Base-by-base conservation (phyloP, 129 eudicot genomes). In the Artemisia tridentata region DNA sequence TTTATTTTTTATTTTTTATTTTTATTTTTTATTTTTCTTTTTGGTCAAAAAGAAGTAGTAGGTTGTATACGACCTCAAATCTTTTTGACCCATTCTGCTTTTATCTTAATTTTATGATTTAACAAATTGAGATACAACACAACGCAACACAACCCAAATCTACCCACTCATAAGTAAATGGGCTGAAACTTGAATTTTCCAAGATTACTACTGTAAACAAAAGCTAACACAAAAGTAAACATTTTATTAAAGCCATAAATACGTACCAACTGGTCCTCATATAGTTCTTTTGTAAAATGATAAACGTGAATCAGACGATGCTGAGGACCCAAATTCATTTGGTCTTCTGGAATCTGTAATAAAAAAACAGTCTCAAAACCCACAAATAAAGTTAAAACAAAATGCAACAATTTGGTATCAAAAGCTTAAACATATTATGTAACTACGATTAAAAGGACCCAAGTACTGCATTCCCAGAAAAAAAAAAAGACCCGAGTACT, bases 331-430 rank as follows among this genome's bases (percentile, higher is more conserved):
- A 88, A 75, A 54, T 79, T 81, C 61, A 81, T 85, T 79, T 88
- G 88, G 75, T 88, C 96, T 66, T 88, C 91, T 6, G 96, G 91
- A 79, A 85, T 76, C 96, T 88, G 86, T 54, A 38, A 68, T 18
- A 55, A 2, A 3, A 68, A n/a, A n/a, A n/a, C n/a, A n/a, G n/a
- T n/a, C n/a, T n/a, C n/a, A n/a, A n/a, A 53, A 69, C 8, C 60
- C 49, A 0, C 4, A 48, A 51, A 0, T 25, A 48, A 52, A 67
- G 41, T 16, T 10, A 18, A 16, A 7, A 55, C 0, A 18, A 17
- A 63, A 38, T 38, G 45, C 45, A 38, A 38, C 45, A 38, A 38
- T 38, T 7, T 38, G 45, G 41, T 34, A 34, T 34, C 8, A 34
- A 34, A 34, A 34, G 41, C 41, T 34, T 34, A 38, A 38, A 38